Base-by-base conservation (phyloP, 2,329 filamentous ascomycete species). In the Fusarium camptoceras region DNA sequence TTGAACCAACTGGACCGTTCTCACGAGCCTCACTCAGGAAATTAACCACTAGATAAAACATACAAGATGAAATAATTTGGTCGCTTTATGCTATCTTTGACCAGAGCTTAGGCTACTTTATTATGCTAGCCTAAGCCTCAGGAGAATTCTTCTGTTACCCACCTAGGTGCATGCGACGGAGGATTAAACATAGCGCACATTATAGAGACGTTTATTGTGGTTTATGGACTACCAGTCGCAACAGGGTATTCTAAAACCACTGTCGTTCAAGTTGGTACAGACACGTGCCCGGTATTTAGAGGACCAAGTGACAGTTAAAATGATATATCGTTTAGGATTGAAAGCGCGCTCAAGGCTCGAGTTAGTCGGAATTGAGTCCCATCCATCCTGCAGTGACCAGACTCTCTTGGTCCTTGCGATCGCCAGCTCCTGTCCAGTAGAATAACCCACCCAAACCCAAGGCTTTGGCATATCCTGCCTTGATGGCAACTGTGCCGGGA, bases 401-500 rank as follows among this genome's bases (percentile, higher is more conserved):
- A 75, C 89, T 91, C 70, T 85, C 81, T 11, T 78, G 71, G 4
- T 83, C 86, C 42, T 80, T 77, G 10, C 84, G 82, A 78, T 92
- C 90, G 0, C 85, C 87, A 4, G 85, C 86, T 3, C 89, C 89
- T 41, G 89, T 89, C 90, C 90, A 92, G 78, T 91, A 92, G 76
- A 92, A 92, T 30, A 92, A 70, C 0, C 90, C 90, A 0, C 85
- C 89, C 3, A 92, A 79, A 2, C 83, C 82, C 62, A 83, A 82
- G 37, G 82, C 78, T 48, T 83, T 85, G 48, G 85, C 88, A 72
- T 88, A 91, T 37, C 82, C 81, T 1, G 89, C 89, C 78, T 92
- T 92, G 73, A 85, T 82, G 56, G 80, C 76, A 18, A 92, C 89
- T 1, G 88, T 91, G 25, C 80, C 79, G 8, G 88, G 85, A 31